These are phyloP conservation scores for Ballota nigra DNA, from an alignment of 257 asterid genomes.

Conservation along the genomic window DNA sequence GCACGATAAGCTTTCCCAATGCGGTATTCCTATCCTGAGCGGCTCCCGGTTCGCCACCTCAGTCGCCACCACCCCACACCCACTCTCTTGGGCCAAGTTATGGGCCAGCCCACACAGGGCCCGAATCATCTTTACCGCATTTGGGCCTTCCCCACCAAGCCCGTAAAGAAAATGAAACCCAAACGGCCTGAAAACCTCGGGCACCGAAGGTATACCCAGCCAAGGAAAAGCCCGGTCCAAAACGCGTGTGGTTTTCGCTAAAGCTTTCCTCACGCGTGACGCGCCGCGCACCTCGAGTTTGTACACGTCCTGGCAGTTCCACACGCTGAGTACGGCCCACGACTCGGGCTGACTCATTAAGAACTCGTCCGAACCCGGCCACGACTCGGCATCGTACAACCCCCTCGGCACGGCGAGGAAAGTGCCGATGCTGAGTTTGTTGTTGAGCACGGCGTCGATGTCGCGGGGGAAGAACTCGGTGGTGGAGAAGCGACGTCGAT, in stretches of 20 bases:
- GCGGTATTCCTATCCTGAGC: constrained; percentile 67
- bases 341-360: constrained; percentile 58
- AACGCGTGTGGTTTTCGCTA: constrained; percentile 53
- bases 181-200: constrained; percentile 71
- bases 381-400: constrained; percentile 34
- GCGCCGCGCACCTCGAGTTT: constrained; percentile 85
- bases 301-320: constrained; percentile 82
- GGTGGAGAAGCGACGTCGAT: constrained; percentile 62
- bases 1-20: constrained; percentile 84
- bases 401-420: constrained; percentile 62
- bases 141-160: constrained; percentile 90
- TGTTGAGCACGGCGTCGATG: constrained; percentile 61
- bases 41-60: constrained; percentile 73
- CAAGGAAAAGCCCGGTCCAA: constrained; percentile 86
- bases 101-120: constrained; percentile 62
- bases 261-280: constrained; percentile 43
- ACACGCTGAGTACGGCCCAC: constrained; percentile 83
- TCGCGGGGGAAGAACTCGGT: constrained; percentile 87
- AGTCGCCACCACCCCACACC: constrained; percentile 86
- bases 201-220: constrained; percentile 71
- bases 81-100: constrained; percentile 55
- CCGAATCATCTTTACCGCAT: constrained; percentile 25
- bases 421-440: constrained; percentile 67
- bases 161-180: constrained; percentile 83
- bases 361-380: constrained; percentile 55